Base-by-base conservation (phyloP, 179 eudicot genomes). In the Heliamphora pulchella region DNA sequence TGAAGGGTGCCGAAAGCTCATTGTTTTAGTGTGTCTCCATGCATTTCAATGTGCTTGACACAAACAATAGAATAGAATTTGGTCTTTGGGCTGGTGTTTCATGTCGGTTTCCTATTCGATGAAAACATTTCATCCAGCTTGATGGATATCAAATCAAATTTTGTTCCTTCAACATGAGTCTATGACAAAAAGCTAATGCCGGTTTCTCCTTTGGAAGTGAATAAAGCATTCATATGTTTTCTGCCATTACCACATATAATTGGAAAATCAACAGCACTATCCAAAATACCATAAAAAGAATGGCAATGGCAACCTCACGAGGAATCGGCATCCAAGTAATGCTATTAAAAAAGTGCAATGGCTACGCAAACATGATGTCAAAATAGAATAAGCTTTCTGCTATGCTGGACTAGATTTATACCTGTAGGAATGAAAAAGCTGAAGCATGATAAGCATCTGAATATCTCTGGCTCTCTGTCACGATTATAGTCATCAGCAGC, bases 381-480 rank as follows among this genome's bases (percentile, higher is more conserved):
- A 22, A 51, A 44, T 73, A 43, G 48, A 39, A 17, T 7, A 62
- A n/a, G 44, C 15, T 43, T 20, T 44, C 51, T 63, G 66, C 31
- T 43, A 58, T 31, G 54, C 62, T 41, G 74, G 17, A 54, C 31
- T 54, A 71, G 31, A 71, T 51, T 11, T 20, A 54, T 88, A 95
- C 98, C 91, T 31, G 80, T 80, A 41, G 91, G 96, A 82, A 92
- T 80, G 85, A 93, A 91, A 80, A 93, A 81, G 81, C 91, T 88
- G 85, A 94, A 90, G 88, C 99, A 96, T 47, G 98, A 89, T 79
- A 92, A 87, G 85, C 98, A 96, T 75, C 91, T 83, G 79, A 92
- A 86, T 44, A 89, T 83, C 65, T 87, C 88, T 71, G 87, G 87
- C 59, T 82, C 83, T 77, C 73, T 79, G 0, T 81, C 83, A 71